phyloP scores from a whole-genome alignment of 495 filamentous ascomycete species.

The Staphylotrichum tortipilum region DNA sequence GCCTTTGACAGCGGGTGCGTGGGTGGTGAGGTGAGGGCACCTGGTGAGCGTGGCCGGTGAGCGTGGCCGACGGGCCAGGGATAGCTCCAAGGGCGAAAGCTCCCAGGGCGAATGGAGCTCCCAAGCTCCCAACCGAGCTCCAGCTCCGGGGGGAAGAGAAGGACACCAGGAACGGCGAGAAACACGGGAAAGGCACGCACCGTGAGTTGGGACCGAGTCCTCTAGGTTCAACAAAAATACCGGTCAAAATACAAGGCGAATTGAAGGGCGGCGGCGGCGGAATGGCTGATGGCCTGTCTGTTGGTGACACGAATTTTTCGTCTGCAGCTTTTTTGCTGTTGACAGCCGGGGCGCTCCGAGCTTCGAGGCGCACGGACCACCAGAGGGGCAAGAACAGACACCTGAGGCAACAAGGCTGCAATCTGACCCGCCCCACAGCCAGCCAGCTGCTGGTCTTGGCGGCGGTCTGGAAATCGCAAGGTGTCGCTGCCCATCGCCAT shows the following conservation, averaged over 20 bases:
- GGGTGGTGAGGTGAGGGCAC: too few relatives aligned
- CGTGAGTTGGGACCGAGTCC: neutral
- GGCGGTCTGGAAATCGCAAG: conserved; percentile 15
- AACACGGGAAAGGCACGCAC: conserved; percentile 2
- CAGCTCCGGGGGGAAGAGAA: neutral
- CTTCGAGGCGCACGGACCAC: too few relatives aligned
- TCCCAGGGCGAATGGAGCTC: too few relatives aligned
- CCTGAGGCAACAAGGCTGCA: too few relatives aligned
- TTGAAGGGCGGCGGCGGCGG: conserved; percentile 12
- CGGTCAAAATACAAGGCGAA: conserved; percentile 16
- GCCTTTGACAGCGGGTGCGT: too few relatives aligned
- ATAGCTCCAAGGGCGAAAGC: too few relatives aligned
- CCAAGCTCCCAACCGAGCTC: neutral
- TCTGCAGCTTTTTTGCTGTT: too few relatives aligned
- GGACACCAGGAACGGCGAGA: neutral
- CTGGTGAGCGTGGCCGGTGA: too few relatives aligned
- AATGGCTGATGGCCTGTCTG: conserved; percentile 1
- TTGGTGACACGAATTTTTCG: conserved; percentile 3
- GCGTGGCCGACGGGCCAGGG: too few relatives aligned
- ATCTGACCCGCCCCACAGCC: too few relatives aligned
- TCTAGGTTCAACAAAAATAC: conserved; percentile 1
- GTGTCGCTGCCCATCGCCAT: conserved; percentile 14
- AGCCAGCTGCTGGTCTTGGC: neutral
- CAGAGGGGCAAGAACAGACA: too few relatives aligned
- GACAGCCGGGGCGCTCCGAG: neutral